These are phyloP conservation scores for Scleroderma bovista DNA, from an alignment of 768 basidiomycete species.

Conservation along the genomic window DNA sequence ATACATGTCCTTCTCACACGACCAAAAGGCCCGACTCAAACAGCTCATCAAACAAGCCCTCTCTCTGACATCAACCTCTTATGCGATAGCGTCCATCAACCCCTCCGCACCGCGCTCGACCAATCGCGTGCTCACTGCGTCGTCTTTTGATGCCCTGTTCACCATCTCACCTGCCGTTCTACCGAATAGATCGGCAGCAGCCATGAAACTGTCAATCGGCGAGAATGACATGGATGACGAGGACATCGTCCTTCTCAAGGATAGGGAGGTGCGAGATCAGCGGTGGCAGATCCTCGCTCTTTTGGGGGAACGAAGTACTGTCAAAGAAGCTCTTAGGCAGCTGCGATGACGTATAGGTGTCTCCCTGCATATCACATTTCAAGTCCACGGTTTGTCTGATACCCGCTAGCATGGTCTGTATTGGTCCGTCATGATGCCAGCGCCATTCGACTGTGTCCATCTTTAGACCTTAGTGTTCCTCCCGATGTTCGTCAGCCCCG, in stretches of 20 bases:
- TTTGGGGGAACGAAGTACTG: conserved; percentile 65
- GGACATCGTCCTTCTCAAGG: conserved; percentile 48
- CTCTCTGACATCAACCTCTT: conserved; percentile 69
- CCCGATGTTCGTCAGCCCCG: no score
- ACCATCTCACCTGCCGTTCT: conserved; percentile 70
- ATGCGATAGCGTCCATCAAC: conserved; percentile 70
- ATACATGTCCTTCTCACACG: background rate
- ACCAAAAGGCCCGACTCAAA: conserved; percentile 67
- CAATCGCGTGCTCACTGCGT: conserved; percentile 49
- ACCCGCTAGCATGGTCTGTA: no score
- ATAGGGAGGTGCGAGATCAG: conserved; percentile 61
- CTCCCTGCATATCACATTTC: no score
- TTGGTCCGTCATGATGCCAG: no score
- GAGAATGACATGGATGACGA: conserved; percentile 46
- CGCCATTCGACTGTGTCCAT: no score
- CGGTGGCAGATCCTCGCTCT: conserved; percentile 77
- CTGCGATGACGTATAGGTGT: conserved; percentile 19
- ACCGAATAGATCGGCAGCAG: conserved; percentile 76
- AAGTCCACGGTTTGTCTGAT: no score
- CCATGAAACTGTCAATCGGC: conserved; percentile 60
- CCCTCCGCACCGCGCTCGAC: conserved; percentile 43
- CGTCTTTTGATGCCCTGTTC: conserved; percentile 74
- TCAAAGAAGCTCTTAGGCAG: conserved; percentile 52
- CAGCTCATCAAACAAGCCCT: conserved; percentile 78
- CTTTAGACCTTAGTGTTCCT: no score